Evolutionary conservation across 2,329 filamentous ascomycete genomes (phyloP), one percentile per base, ranked within the genome.

Genomic region (Lasiodiplodia sp.): DNA sequence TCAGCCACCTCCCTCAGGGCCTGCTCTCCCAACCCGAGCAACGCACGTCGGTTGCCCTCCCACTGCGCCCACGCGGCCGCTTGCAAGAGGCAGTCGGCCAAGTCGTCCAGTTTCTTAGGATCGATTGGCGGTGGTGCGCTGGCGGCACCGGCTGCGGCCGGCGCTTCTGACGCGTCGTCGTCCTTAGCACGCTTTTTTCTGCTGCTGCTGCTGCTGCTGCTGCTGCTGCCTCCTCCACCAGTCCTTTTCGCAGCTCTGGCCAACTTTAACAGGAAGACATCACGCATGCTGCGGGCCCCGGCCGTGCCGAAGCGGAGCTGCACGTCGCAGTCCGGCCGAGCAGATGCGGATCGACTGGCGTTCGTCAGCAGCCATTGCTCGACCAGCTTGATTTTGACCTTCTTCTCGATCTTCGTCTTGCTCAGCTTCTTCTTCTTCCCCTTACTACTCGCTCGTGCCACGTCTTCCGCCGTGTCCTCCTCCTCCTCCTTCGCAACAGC

Each of bases 51-150:
- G 72, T 91, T 91, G 72, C 84, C 81, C 75, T 93, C 88, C 93
- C 93, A 96, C 70, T 89, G 85, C 47, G 93, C 78, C 89, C 91
- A 95, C 2, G 92, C 89, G 69, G 93, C 84, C 2, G 89, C 93
- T 78, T 96, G 93, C 66, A 96, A 77, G 31, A 96, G 80, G 76
- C 90, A 92, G 81, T 96, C 93, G 0, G 92, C 91, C 62, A 96
- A 80, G 81, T 96, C 93, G 78, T 96, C 93, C 66, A 95, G 78
- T 78, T 96, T 96, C 31, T 64, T 64, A 31, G 60, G 60, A 31
- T 52, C 60, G n/a, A 31, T 28, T 52, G 55, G 38, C 44, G 44
- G 47, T 31, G 40, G 28, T 8, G 3, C 10, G 38, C 18, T 37
- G 58, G 23, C 44, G 47, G 4, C 52, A 3, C 1, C 31, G 28